phyloP scores from a whole-genome alignment of 371 early-diverging fungal species.

The Mucor indicus region DNA sequence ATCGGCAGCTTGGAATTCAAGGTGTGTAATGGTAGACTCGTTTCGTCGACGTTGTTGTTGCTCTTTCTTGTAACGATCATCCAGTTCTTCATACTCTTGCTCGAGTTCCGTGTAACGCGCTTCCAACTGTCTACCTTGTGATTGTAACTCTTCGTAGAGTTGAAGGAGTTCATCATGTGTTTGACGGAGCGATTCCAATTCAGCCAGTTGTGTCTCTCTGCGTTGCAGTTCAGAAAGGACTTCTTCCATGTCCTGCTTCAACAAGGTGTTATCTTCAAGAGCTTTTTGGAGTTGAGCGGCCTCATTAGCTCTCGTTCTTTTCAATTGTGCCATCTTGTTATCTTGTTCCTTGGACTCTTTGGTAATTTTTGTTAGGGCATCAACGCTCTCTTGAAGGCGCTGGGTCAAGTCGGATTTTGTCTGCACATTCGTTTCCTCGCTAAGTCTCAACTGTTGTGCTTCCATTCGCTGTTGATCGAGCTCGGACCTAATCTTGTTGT shows the following conservation, averaged over 20 bases:
- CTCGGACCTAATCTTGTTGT: background rate
- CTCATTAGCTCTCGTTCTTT: slow-evolving; percentile 6
- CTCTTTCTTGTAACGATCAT: too few relatives aligned
- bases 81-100: too few relatives aligned
- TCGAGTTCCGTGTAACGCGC: too few relatives aligned
- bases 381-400: slow-evolving; percentile 3
- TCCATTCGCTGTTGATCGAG: background rate
- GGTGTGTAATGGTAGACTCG: too few relatives aligned
- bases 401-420: slow-evolving; percentile 4
- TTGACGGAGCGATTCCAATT: background rate
- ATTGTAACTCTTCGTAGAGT: too few relatives aligned
- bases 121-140: too few relatives aligned
- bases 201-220: background rate
- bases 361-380: slow-evolving; percentile 1
- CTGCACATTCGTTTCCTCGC: background rate
- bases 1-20: too few relatives aligned
- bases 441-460: background rate
- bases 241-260: background rate
- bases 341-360: slow-evolving; percentile 7
- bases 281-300: slow-evolving; percentile 9
- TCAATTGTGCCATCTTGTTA: slow-evolving; percentile 7
- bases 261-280: background rate
- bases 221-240: slow-evolving; percentile 1
- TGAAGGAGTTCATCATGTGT: too few relatives aligned
- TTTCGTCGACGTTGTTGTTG: too few relatives aligned